A percentile compares a stretch with the other conserved stretches of the same genome.
These are phyloP conservation scores for Hymenotorrendiella dingleyae DNA, from an alignment of 2,329 filamentous ascomycete genomes.

Conservation along the genomic window DNA sequence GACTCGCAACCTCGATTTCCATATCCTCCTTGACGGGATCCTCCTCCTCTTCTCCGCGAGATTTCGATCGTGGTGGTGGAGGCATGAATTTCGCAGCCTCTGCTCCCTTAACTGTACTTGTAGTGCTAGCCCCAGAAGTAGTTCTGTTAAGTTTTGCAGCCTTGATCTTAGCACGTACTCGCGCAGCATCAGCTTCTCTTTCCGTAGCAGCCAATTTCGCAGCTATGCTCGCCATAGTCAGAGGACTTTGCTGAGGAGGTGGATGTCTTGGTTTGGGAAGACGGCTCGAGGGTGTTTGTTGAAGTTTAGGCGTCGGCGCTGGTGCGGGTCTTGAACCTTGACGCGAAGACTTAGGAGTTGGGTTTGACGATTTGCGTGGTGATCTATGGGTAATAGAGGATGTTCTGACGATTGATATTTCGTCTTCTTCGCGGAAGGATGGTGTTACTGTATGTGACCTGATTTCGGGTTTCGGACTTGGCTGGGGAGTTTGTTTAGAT, in stretches of 20 bases:
- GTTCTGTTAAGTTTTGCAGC: constrained; percentile 39
- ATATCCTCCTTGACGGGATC: constrained; percentile 9
- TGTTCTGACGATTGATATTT: constrained; percentile 20
- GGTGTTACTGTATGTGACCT: constrained; percentile 8
- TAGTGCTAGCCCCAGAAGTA: background rate
- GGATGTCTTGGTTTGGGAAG: constrained; percentile 27
- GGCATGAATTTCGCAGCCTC: constrained; percentile 28
- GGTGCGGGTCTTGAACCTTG: background rate
- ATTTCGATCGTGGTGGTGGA: constrained; percentile 20
- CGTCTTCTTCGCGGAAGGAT: constrained; percentile 15
- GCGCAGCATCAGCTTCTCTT: constrained; percentile 56
- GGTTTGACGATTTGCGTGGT: constrained; percentile 11
- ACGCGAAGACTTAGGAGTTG: constrained; percentile 5
- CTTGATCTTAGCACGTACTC: constrained; percentile 56
- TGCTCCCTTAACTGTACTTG: background rate
- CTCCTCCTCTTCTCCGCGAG: constrained; percentile 6
- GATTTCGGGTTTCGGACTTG: constrained; percentile 8
- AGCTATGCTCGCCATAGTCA: constrained; percentile 56
- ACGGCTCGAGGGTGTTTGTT: constrained; percentile 17
- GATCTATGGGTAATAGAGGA: constrained; percentile 9
- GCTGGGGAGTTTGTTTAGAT: constrained; percentile 9
- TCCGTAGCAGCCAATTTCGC: constrained; percentile 60
- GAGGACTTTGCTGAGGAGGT: constrained; percentile 44
- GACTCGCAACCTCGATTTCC: constrained; percentile 11
- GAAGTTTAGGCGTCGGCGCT: constrained; percentile 19